Percentiles rank a stretch among this genome's conserved stretches.
Conservation (phyloP, 805 yeast genomes). For the Starmerella bombicola region DNA sequence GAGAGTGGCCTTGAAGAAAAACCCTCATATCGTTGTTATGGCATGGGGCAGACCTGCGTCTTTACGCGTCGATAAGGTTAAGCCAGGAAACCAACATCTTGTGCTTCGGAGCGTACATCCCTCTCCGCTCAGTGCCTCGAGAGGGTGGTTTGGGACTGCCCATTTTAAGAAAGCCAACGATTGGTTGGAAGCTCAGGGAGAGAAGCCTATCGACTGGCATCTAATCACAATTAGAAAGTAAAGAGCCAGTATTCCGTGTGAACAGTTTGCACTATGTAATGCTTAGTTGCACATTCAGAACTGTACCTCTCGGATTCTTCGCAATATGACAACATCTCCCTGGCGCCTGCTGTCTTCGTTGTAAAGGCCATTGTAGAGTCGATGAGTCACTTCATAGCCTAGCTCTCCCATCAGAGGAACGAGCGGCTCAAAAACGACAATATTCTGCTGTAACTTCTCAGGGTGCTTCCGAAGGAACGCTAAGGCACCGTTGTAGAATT, state of each 20-base stretch:
- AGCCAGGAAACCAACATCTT: conserved; percentile 28
- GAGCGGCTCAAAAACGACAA: conserved; percentile 60
- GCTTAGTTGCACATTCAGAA: too few relatives aligned
- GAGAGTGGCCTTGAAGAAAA: conserved; percentile 33
- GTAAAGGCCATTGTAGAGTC: conserved; percentile 64
- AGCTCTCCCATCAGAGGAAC: conserved; percentile 30
- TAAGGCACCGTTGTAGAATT: conserved; percentile 55
- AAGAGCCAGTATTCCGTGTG: too few relatives aligned
- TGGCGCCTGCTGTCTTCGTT: conserved; percentile 77
- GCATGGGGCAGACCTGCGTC: conserved; percentile 78
- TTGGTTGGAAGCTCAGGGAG: conserved; percentile 48
- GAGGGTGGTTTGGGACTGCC: conserved; percentile 68
- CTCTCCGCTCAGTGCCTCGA: conserved; percentile 79
- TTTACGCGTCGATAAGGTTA: conserved; percentile 39
- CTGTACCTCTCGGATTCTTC: too few relatives aligned
- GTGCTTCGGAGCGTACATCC: conserved; percentile 80
- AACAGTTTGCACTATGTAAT: too few relatives aligned
- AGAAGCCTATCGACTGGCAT: conserved; percentile 56
- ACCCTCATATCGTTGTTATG: conserved; percentile 45
- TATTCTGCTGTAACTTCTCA: conserved; percentile 25
- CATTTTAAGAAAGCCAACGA: conserved; percentile 68
- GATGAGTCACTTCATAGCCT: conserved; percentile 29
- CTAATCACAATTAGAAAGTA: conserved; percentile 17
- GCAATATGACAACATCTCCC: conserved; percentile 66
- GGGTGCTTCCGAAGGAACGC: conserved; percentile 45